Evolutionary conservation across 75 land plant genomes (phyloP).

Genomic region (Gnetum montanum): DNA sequence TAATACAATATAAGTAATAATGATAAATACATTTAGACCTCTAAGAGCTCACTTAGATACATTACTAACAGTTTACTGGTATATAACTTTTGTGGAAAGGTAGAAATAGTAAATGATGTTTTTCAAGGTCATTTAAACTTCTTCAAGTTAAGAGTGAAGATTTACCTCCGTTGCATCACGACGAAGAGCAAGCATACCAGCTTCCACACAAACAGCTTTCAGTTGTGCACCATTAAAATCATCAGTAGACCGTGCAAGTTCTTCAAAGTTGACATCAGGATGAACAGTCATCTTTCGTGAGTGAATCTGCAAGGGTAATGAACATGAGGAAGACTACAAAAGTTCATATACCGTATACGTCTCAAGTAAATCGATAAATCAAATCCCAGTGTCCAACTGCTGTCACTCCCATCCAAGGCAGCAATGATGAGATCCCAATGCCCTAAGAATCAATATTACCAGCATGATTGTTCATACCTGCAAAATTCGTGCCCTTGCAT

Average conservation of each 20-base stretch:
- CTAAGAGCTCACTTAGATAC: too few species aligned
- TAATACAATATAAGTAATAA: too few species aligned
- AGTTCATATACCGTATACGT: neutral
- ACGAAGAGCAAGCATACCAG: slow-evolving; percentile 95
- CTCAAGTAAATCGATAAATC: neutral
- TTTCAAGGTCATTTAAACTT: neutral
- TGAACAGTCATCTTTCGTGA: slow-evolving; percentile 94
- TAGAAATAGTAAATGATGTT: too few species aligned
- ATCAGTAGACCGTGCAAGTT: slow-evolving; percentile 94
- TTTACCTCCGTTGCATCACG: slow-evolving; percentile 96
- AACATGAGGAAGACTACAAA: neutral
- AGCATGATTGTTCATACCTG: slow-evolving; percentile 37
- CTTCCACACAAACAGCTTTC: slow-evolving; percentile 97
- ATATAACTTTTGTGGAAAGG: too few species aligned
- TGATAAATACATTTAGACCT: too few species aligned
- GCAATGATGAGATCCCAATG: too few species aligned
- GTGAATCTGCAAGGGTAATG: slow-evolving; percentile 57
- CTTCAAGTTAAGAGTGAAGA: neutral
- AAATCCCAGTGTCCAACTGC: neutral
- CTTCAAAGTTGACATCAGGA: slow-evolving; percentile 97
- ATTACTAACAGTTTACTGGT: too few species aligned
- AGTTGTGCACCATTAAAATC: slow-evolving; percentile 98
- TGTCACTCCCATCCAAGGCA: too few species aligned
- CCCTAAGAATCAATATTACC: neutral
- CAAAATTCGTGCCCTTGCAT: slow-evolving; percentile 94